Evolutionary conservation across 2,329 filamentous ascomycete genomes (phyloP), one percentile per base, ranked within the genome.

Genomic region (Aplosporella prunicola): DNA sequence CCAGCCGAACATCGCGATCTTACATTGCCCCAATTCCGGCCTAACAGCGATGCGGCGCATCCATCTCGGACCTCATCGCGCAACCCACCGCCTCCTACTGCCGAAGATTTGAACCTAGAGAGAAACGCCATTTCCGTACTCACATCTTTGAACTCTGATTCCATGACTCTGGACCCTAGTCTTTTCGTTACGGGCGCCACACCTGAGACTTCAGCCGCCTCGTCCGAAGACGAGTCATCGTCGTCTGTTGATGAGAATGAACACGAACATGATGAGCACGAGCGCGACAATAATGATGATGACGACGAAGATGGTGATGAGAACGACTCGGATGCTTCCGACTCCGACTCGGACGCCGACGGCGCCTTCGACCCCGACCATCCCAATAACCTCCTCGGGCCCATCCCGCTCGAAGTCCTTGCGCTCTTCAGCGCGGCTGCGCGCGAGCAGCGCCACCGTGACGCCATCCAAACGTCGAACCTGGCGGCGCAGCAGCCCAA

Each of bases 1-100:
- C 20, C 31, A 1, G 11, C 20, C 17, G 26, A 30, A n/a, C 17
- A 13, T 11, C 46, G 63, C 6, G 80, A 84, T 47, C 74, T 74
- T 6, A 82, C 78, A 0, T 64, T 82, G 55, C 79, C 79, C 7
- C 79, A 83, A 47, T 81, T 81, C 51, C 69, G 75, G 5, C 78
- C 78, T n/a, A 72, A 80, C 45, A 64, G 57, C 20, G 43, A 46
- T n/a, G 5, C 42, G 40, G 4, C 49, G 55, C 15, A 17, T 48
- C 20, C 20, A 30, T 8, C 34, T 24, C 29, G 34, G 10, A 20
- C 22, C 14, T 36, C 34, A 17, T 36, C 34, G 1, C 34, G 29
- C 5, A 30, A 17, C 10, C 34, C 34, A 3, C 34, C 34, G 14
- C 34, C 14, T 5, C 14, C 26, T 6, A 8, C 34, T 6, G 9